phyloP scores from a whole-genome alignment of 1,284 basidiomycete species.

The Rhodofomes roseus region DNA sequence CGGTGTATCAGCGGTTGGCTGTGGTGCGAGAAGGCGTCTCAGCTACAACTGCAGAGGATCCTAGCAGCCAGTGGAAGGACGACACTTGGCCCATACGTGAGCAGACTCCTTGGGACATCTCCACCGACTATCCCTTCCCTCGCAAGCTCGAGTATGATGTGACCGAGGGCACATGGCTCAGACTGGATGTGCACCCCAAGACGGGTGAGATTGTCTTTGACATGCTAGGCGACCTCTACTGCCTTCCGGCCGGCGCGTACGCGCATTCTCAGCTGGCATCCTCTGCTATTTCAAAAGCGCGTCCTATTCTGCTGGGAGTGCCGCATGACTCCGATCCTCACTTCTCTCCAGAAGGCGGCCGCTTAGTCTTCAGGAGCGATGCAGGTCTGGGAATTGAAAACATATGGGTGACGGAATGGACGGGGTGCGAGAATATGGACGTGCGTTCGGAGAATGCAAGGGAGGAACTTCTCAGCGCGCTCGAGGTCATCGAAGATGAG shows the following conservation, averaged over 20 bases:
- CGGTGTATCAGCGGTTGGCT: background rate
- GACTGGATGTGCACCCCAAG: conserved; percentile 64
- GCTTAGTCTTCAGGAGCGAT: conserved; percentile 63
- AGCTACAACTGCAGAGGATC: conserved; percentile 5
- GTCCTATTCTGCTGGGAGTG: conserved; percentile 52
- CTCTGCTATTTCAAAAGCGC: conserved; percentile 32
- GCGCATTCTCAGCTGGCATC: conserved; percentile 18
- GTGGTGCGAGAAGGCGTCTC: background rate
- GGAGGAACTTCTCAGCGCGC: conserved; percentile 31
- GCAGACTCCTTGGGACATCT: conserved; percentile 71
- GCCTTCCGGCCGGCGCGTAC: conserved; percentile 47
- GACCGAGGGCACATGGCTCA: conserved; percentile 68
- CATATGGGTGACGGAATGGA: conserved; percentile 67
- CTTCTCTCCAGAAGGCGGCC: conserved; percentile 63
- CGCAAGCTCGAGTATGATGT: conserved; percentile 65
- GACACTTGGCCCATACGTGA: conserved; percentile 62
- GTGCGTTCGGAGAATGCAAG: conserved; percentile 33
- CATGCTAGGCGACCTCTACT: conserved; percentile 72
- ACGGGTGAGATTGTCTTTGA: conserved; percentile 72
- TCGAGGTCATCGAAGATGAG: conserved; percentile 38
- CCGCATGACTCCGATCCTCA: conserved; percentile 69
- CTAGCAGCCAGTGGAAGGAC: conserved; percentile 48
- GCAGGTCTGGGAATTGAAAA: conserved; percentile 70
- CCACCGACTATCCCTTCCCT: conserved; percentile 69
- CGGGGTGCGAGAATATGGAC: conserved; percentile 57